Evolutionary conservation across 768 basidiomycete species (phyloP).

Genomic region (Kwoniella heveanensis): DNA sequence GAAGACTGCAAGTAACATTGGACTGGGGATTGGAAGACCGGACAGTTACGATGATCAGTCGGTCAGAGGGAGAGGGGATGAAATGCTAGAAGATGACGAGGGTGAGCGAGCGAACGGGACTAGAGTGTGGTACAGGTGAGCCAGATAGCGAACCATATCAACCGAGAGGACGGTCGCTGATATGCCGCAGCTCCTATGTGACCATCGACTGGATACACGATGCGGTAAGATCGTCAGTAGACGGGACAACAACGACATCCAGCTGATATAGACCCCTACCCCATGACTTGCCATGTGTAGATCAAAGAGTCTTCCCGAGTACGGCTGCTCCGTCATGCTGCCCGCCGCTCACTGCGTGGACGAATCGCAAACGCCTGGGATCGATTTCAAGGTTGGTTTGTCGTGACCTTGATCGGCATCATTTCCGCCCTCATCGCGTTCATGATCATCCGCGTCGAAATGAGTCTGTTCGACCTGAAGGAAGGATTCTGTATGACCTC

Average conservation of each 20-base stretch:
- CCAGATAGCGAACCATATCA: too few relatives aligned
- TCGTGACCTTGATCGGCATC: constrained; percentile 81
- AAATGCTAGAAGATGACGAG: constrained; percentile 47
- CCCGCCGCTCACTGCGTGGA: constrained; percentile 65
- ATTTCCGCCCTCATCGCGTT: constrained; percentile 83
- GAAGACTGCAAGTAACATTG: constrained; percentile 43
- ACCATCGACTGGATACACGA: constrained; percentile 97
- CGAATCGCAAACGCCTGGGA: constrained; percentile 68
- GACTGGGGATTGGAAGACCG: constrained; percentile 35
- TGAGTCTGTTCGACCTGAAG: constrained; percentile 87
- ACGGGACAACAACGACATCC: too few relatives aligned
- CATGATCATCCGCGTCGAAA: constrained; percentile 79
- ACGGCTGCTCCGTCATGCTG: constrained; percentile 65
- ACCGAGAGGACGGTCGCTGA: constrained; percentile 1
- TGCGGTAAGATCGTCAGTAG: too few relatives aligned
- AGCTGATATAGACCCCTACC: constrained; percentile 15
- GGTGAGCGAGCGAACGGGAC: constrained; percentile 79
- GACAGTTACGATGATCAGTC: constrained; percentile 28
- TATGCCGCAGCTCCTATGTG: constrained; percentile 62
- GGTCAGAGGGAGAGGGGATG: constrained; percentile 23
- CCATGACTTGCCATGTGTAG: constrained; percentile 39
- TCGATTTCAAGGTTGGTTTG: constrained; percentile 81
- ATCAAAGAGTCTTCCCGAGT: constrained; percentile 90
- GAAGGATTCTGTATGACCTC: constrained; percentile 76
- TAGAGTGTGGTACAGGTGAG: constrained; percentile 57